phyloP scores from a whole-genome alignment of 805 yeast species.

The Metschnikowia drakensbergensis region DNA sequence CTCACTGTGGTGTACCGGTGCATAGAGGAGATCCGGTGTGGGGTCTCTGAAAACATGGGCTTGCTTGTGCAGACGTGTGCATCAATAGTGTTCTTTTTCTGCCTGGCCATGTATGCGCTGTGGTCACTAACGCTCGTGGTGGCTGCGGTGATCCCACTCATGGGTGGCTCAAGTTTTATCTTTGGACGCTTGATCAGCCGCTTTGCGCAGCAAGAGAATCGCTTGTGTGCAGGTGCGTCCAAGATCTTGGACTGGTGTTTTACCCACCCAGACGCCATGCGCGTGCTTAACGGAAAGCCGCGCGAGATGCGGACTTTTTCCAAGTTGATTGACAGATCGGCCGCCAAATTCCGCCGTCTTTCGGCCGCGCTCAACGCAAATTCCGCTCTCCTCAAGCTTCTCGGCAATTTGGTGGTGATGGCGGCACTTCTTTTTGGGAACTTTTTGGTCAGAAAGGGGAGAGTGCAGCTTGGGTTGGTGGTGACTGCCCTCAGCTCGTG shows the following conservation, averaged over 20 bases:
- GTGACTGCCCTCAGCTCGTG: conserved; percentile 84
- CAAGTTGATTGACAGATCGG: conserved; percentile 32
- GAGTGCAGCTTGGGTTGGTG: conserved; percentile 56
- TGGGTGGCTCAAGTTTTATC: conserved; percentile 44
- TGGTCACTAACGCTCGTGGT: conserved; percentile 83
- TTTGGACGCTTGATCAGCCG: conserved; percentile 51
- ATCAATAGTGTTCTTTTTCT: conserved; percentile 51
- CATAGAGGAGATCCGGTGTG: conserved; percentile 66
- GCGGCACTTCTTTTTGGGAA: conserved; percentile 94
- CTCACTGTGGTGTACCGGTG: conserved; percentile 65
- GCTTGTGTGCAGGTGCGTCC: conserved; percentile 50
- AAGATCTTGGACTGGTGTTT: conserved; percentile 69
- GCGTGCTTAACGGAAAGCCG: conserved; percentile 54
- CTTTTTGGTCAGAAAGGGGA: conserved; percentile 50
- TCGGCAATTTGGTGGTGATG: conserved; percentile 73
- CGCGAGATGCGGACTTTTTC: conserved; percentile 48
- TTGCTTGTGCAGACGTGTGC: conserved; percentile 50
- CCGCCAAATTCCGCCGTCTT: conserved; percentile 37
- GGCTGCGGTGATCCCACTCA: conserved; percentile 70
- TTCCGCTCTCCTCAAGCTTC: conserved; percentile 49
- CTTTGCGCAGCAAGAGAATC: conserved; percentile 55
- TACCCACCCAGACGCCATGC: conserved; percentile 54
- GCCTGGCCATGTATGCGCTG: conserved; percentile 68
- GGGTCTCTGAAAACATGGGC: conserved; percentile 65
- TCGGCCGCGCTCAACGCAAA: conserved; percentile 53